Evolutionary conservation across 73 alveolate species (phyloP).

Genomic region (Tetrahymena borealis): DNA sequence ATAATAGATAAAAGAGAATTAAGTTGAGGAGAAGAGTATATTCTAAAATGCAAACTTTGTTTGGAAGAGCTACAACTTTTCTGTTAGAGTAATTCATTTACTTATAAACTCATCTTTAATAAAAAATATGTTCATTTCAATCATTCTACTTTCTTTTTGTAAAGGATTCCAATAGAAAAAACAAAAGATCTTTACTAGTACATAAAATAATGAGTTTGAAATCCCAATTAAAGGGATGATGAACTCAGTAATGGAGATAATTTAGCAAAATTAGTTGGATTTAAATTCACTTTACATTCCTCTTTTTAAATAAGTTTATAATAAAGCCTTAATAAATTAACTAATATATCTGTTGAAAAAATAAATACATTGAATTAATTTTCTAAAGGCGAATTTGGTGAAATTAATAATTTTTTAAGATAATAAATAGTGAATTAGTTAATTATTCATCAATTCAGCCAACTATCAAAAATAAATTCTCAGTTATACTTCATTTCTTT

Average conservation of each 20-base stretch:
- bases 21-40: neutral
- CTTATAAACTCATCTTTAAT: neutral
- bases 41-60: neutral
- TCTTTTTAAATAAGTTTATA: too few relatives aligned
- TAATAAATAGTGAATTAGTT: neutral
- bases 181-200: too few relatives aligned
- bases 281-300: too few relatives aligned
- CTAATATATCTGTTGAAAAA: neutral
- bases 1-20: neutral
- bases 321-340: too few relatives aligned
- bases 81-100: neutral
- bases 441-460: neutral
- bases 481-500: neutral
- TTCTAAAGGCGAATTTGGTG: neutral
- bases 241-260: too few relatives aligned
- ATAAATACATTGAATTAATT: too few relatives aligned
- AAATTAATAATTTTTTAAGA: neutral
- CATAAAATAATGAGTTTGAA: too few relatives aligned
- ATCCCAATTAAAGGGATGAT: too few relatives aligned
- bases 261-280: too few relatives aligned
- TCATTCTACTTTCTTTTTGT: too few relatives aligned
- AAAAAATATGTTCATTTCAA: too few relatives aligned
- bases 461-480: neutral
- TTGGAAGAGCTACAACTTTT: neutral
- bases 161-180: too few relatives aligned